Evolutionary conservation across 495 filamentous ascomycete species (phyloP), one percentile per base, ranked within the genome.

Genomic region (Tirmania nivea): DNA sequence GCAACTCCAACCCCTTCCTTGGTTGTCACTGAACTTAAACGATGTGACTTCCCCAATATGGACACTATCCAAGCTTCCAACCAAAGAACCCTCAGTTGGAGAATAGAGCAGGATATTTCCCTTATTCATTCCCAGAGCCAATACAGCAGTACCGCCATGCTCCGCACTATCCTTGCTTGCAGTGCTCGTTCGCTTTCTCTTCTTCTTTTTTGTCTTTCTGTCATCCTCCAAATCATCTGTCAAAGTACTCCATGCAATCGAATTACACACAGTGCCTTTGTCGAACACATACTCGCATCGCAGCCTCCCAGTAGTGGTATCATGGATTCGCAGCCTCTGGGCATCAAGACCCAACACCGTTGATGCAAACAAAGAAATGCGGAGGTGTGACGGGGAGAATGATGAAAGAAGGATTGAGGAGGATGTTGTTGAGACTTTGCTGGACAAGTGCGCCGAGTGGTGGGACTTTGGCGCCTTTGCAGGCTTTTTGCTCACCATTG

Each of bases 321-420:
- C 74, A 64, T 79, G 76, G 51, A 79, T 73, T 37, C 76, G 71
- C 25, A 79, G 67, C 55, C 76, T 73, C 56, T 78, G 74, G 31
- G 70, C 71, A 67, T 74, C 76, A 19, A 79, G 69, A 5, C 73
- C 74, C 54, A 76, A 75, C 52, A 78, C 74, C 34, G 75, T 69
- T 19, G 76, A 79, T 17, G 76, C 76, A 61, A 78, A 79, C 11
- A 78, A 68, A 10, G 74, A 68, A 57, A 77, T 68, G 65, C 75
- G 72, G 36, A 73, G 76, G 39, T 68, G 66, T 7, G 74, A 71
- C 8, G 76, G 76, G 1, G 73, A 71, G 63, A 78, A 79, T 3
- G 73, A 69, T 35, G 73, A 69, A 59, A 65, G 69, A 6, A 45
- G 39, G 17, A 45, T 19, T 19, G 39, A 0, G 14, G 39, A 45